Conservation (phyloP, 495 filamentous ascomycete genomes). For the Tirmania nivea region DNA sequence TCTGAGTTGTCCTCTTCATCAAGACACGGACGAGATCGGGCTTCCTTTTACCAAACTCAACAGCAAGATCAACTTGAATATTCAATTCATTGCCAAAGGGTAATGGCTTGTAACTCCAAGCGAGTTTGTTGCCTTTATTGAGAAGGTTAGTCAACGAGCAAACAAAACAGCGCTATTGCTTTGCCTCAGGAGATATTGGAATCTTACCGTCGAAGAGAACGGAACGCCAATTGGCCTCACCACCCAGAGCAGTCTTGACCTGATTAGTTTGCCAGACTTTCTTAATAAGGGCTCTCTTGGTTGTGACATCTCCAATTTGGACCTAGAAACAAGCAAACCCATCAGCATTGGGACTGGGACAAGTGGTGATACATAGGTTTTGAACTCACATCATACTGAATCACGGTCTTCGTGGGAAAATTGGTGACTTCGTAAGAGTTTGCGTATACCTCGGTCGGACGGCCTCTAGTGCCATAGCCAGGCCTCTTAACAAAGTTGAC, state of each 20-base stretch:
- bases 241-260: too few species aligned
- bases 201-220: constrained; percentile 44
- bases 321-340: constrained; percentile 28
- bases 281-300: constrained; percentile 40
- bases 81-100: constrained; percentile 22
- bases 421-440: constrained; percentile 52
- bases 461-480: constrained; percentile 36
- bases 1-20: constrained; percentile 33
- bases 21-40: constrained; percentile 27
- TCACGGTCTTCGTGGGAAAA: constrained; percentile 33
- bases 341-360: not conserved
- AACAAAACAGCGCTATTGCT: too few species aligned
- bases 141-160: constrained; percentile 11
- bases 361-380: not conserved
- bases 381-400: constrained; percentile 68
- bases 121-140: constrained; percentile 21
- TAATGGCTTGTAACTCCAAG: constrained; percentile 12
- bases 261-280: constrained; percentile 44
- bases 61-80: constrained; percentile 43
- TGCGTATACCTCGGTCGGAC: constrained; percentile 33
- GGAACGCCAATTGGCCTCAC: constrained; percentile 12
- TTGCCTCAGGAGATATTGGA: too few species aligned
- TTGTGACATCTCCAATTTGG: constrained; percentile 35
- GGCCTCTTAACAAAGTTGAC: constrained; percentile 22
- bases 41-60: constrained; percentile 4